Conservation (phyloP, 805 yeast genomes). For the Candida dajiaensis region DNA sequence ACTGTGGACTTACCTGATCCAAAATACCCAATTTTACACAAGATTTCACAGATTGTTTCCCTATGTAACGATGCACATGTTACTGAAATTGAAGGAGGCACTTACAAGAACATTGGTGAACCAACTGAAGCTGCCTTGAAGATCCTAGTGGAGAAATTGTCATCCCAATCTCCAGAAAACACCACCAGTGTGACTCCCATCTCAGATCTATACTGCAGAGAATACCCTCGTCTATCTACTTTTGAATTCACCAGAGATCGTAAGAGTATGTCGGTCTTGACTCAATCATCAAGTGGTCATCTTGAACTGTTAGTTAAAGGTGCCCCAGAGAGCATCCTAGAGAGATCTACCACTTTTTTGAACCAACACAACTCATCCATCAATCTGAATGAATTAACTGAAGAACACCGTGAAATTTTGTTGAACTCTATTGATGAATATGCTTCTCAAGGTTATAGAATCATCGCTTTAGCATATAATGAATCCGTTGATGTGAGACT, state of each 20-base stretch:
- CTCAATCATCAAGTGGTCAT: conserved; percentile 21
- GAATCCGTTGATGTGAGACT: conserved; percentile 28
- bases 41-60: conserved; percentile 24
- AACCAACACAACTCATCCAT: conserved; percentile 23
- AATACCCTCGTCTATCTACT: conserved; percentile 29
- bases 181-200: conserved; percentile 28
- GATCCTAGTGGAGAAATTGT: conserved; percentile 31
- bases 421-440: conserved; percentile 32
- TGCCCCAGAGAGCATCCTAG: conserved; percentile 46
- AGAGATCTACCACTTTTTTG: conserved; percentile 34
- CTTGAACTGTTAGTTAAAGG: conserved; percentile 41
- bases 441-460: conserved; percentile 28
- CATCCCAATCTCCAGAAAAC: conserved; percentile 24
- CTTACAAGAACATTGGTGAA: conserved; percentile 36
- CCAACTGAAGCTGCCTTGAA: conserved; percentile 53
- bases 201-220: conserved; percentile 18
- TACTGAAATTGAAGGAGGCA: conserved; percentile 27
- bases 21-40: conserved; percentile 28
- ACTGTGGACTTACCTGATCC: conserved; percentile 29
- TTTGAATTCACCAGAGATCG: conserved; percentile 44
- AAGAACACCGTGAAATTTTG: conserved; percentile 27
- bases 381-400: conserved; percentile 23
- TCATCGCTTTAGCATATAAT: conserved; percentile 31
- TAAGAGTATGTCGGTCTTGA: conserved; percentile 49
- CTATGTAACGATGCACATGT: conserved; percentile 34